Evolutionary conservation across 1,284 basidiomycete genomes (phyloP).

Genomic region (Cryptococcus jaspeensis): DNA sequence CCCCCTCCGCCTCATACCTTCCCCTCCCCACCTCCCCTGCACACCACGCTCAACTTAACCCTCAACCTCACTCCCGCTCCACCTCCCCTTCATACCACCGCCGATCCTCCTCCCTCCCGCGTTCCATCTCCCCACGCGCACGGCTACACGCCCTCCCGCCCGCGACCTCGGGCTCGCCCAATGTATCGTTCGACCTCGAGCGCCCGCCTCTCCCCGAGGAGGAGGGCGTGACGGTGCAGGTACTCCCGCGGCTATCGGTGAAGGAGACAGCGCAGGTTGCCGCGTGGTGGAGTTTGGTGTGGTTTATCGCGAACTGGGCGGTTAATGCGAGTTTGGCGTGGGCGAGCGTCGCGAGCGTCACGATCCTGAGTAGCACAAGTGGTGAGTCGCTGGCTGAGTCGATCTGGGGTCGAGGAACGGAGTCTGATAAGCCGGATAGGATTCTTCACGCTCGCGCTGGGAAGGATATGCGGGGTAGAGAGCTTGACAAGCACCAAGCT

Average conservation of each 20-base stretch:
- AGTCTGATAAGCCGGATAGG: constrained; percentile 56
- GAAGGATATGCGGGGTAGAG: constrained; percentile 81
- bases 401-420: neutral
- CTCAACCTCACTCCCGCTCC: constrained; percentile 8
- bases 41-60: constrained; percentile 3
- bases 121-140: too few species aligned
- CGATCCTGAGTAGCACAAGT: constrained; percentile 82
- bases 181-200: constrained; percentile 2
- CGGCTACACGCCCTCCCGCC: neutral
- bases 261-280: constrained; percentile 75
- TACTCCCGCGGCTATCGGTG: constrained; percentile 56
- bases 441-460: constrained; percentile 89
- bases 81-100: constrained; percentile 7
- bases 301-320: constrained; percentile 90
- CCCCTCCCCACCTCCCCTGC: constrained; percentile 3
- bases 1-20: constrained; percentile 5
- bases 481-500: constrained; percentile 71
- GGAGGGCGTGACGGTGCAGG: constrained; percentile 1
- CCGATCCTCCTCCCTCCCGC: neutral
- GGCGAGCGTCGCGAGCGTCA: constrained; percentile 87
- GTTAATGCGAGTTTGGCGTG: constrained; percentile 76
- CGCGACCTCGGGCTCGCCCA: neutral
- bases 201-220: constrained; percentile 3
- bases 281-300: constrained; percentile 72
- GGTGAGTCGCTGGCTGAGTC: constrained; percentile 57